Conservation (phyloP, 2,329 filamentous ascomycete species). For the Diaporthe helianthi region DNA sequence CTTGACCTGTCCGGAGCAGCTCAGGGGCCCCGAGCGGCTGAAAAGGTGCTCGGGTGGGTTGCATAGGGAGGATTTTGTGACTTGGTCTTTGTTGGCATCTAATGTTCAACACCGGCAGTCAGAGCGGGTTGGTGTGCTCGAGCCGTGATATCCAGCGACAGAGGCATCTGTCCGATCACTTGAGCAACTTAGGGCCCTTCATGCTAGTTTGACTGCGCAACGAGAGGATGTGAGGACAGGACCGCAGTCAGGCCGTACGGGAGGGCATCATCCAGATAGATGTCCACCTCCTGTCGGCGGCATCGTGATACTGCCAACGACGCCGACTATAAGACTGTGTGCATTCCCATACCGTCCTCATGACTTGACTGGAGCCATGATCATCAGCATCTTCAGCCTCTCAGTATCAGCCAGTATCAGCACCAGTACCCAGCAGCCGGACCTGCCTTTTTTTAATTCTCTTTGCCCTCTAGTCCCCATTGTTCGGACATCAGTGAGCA, state of each 20-base stretch:
- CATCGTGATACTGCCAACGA: conserved; percentile 11
- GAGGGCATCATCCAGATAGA: neutral
- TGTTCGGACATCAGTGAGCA: neutral
- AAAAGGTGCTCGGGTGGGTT: neutral
- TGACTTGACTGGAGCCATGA: neutral
- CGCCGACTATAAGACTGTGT: neutral
- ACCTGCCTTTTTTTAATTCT: conserved; percentile 7
- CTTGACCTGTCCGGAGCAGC: neutral
- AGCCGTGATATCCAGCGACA: neutral
- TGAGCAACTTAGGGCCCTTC: conserved; percentile 19
- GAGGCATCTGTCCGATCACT: conserved; percentile 11
- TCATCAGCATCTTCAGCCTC: conserved; percentile 19
- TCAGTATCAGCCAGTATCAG: conserved; percentile 23
- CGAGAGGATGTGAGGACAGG: neutral
- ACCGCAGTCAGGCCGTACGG: neutral
- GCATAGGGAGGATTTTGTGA: neutral
- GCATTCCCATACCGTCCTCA: neutral
- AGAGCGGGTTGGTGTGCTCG: neutral
- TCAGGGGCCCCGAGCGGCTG: neutral
- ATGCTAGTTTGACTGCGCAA: conserved; percentile 15
- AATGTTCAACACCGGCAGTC: conserved; percentile 9
- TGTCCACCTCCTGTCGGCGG: neutral
- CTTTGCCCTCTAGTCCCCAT: neutral
- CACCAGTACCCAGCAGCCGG: conserved; percentile 17
- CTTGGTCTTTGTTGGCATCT: conserved; percentile 18